Evolutionary conservation across 305 asterid genomes (phyloP), one percentile per base, ranked within the genome.

Genomic region (Fraxinus xanthoxyloides): DNA sequence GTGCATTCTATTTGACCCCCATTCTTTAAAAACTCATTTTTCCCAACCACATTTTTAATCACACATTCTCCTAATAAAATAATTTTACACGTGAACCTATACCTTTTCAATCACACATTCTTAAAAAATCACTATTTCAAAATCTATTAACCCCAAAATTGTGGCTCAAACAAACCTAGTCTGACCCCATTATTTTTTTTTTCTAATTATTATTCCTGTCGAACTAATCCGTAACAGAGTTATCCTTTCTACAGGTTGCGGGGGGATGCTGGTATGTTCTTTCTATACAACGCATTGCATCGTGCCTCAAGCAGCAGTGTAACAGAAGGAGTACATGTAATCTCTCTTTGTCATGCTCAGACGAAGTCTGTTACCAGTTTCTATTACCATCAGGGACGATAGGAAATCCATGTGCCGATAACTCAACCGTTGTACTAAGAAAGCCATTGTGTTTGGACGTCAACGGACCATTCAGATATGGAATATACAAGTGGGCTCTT

Each of bases 251-350:
- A 48, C 75, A 95, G 99, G 98, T 93, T 73, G 97, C 97, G 0
- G 99, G 99, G 7, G 98, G 99, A 3, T 96, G 98, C 81, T 96
- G 99, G 99, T 93, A 96, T 21, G 92, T 93, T 83, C 98, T 96
- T 23, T 86, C 98, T 0, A 93, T 96, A 78, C 98, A 94, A 38
- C 93, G 98, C 1, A 95, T 94, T 5, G 95, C 93, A 0, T 88
- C 93, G 19, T 95, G 99, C 90, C 90, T 95, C n/a, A 85, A 85
- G 84, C 91, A 89, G 86, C 97, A 90, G 23, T 94, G 97, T 77
- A 82, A 46, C 15, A 79, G 32, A 10, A 91, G 70, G 38, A 75
- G 82, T 21, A 76, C 84, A 2, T 97, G 99, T 74, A 85, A 87
- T 82, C 89, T 88, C 75, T 83, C 93, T 6, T 40, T 92, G 77